These are phyloP conservation scores for Phaeosphaeriaceae sp. DNA, from an alignment of 2,329 filamentous ascomycete genomes.

Conservation along the genomic window DNA sequence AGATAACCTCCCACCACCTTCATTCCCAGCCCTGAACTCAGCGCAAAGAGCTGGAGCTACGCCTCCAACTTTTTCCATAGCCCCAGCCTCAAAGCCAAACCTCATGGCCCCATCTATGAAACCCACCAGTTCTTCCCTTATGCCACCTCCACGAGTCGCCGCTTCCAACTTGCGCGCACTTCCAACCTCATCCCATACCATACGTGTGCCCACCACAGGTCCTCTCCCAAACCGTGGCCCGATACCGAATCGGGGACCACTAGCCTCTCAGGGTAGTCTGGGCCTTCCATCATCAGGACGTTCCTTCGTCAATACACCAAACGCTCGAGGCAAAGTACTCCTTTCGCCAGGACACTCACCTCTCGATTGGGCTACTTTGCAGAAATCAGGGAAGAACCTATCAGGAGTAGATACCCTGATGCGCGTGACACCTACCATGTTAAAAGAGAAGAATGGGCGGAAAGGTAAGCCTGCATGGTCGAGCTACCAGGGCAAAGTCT, in stretches of 20 bases:
- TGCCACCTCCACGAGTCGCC: conserved; percentile 47
- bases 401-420: conserved; percentile 61
- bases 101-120: conserved; percentile 46
- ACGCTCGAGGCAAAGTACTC: conserved; percentile 68
- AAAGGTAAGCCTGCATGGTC: conserved; percentile 91
- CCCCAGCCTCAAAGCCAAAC: conserved; percentile 25
- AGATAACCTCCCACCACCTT: conserved; percentile 48
- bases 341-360: conserved; percentile 92
- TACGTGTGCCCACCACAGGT: conserved; percentile 54
- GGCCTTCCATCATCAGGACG: conserved; percentile 37
- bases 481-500: conserved; percentile 77
- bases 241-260: conserved; percentile 50
- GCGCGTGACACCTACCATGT: conserved; percentile 80
- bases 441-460: conserved; percentile 79
- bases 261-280: conserved; percentile 50
- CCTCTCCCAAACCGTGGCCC: conserved; percentile 57
- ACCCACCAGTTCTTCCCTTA: conserved; percentile 34
- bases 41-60: conserved; percentile 52
- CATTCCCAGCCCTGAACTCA: conserved; percentile 55
- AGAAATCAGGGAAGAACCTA: conserved; percentile 67
- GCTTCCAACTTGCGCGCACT: conserved; percentile 45
- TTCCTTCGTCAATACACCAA: conserved; percentile 47
- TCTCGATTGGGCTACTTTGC: conserved; percentile 91
- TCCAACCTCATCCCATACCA: conserved; percentile 33
- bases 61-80: conserved; percentile 19